These are phyloP conservation scores for Senecio squalidus DNA, from an alignment of 140 eudicot species.

Conservation along the genomic window DNA sequence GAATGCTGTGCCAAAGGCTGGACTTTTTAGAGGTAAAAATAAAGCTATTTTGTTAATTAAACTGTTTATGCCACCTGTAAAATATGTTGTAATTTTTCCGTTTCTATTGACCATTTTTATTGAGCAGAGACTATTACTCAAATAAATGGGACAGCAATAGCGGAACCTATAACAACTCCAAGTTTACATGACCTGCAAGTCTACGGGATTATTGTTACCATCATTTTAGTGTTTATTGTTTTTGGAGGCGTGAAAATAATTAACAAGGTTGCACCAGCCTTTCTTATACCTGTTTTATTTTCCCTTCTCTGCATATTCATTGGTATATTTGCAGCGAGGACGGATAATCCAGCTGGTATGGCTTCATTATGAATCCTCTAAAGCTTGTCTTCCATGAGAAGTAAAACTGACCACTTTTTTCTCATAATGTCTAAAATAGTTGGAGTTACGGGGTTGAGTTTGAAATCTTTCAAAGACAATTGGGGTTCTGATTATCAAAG, in stretches of 20 bases:
- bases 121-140: constrained; percentile 60
- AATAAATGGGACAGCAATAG: constrained; percentile 64
- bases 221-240: constrained; percentile 78
- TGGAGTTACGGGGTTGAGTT: constrained; percentile 95
- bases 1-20: constrained; percentile 85
- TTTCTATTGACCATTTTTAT: too few relatives aligned
- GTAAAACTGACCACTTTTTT: constrained; percentile 11
- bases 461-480: constrained; percentile 62
- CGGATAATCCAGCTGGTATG: constrained; percentile 69
- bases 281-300: constrained; percentile 84
- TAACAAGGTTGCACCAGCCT: constrained; percentile 97
- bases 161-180: constrained; percentile 73
- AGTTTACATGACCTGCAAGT: constrained; percentile 93
- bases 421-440: constrained; percentile 24
- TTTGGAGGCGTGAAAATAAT: constrained; percentile 97
- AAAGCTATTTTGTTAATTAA: not conserved
- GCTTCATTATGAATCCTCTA: not conserved
- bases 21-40: constrained; percentile 72
- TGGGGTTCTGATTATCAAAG: constrained; percentile 80
- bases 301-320: constrained; percentile 78
- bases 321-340: constrained; percentile 70
- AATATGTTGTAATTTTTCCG: constrained; percentile 12
- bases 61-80: constrained; percentile 4
- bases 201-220: constrained; percentile 88
- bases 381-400: constrained; percentile 1